Evolutionary conservation across 129 eudicot genomes (phyloP).

Genomic region (Cynara cardunculus): DNA sequence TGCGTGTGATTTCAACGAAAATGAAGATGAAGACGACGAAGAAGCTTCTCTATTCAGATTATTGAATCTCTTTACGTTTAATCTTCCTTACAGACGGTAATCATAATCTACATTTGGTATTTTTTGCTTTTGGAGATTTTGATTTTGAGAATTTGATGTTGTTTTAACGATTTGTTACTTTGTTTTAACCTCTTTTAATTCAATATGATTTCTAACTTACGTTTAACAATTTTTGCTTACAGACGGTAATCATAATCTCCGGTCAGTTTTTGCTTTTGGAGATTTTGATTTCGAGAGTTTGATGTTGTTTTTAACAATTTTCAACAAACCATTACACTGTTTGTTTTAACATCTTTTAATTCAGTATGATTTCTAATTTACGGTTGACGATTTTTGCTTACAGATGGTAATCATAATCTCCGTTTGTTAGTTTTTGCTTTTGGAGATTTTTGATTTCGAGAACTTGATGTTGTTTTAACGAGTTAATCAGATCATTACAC

Average conservation of each 20-base stretch:
- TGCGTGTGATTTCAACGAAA: conserved; percentile 11
- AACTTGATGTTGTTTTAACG: neutral
- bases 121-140: neutral
- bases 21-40: neutral
- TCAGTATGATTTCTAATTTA: neutral
- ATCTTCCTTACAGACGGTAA: conserved; percentile 13
- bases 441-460: neutral
- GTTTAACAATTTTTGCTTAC: neutral
- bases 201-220: neutral
- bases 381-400: neutral
- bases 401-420: conserved; percentile 17
- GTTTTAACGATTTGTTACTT: neutral
- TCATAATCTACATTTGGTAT: neutral
- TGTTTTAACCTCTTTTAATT: neutral
- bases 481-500: neutral
- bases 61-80: neutral
- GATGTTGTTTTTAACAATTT: neutral
- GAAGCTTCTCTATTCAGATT: neutral
- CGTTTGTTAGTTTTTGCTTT: neutral
- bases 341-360: neutral
- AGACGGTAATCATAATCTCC: conserved; percentile 14
- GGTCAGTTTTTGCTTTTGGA: neutral
- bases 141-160: neutral
- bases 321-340: neutral
- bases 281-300: neutral